Base-by-base conservation (phyloP, 108 stramenopile genomes). In the Nitzschia sp. region DNA sequence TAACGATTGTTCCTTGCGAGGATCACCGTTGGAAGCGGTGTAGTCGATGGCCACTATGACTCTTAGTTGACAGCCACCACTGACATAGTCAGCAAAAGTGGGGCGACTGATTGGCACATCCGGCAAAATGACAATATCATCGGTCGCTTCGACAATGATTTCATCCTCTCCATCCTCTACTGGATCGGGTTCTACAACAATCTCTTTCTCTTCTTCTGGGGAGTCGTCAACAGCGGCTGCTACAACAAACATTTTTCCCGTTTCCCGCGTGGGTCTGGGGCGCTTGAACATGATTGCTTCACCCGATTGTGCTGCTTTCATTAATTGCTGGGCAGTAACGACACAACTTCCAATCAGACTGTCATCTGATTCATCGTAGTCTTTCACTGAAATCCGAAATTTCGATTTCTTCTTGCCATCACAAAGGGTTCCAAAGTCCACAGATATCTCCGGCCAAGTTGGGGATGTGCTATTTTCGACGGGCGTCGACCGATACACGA, bases 1-100 rank as follows among this genome's bases (percentile, higher is more conserved):
- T 48, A 91, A 67, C 11, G 90, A 87, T 0, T 84, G 83, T 44
- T 86, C 82, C 51, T 77, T 67, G 12, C 83, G 73, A 26, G 91
- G 91, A 58, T 88, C 86, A 6, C 92, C 87, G 73, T 96, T 96
- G 43, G 83, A 86, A 37, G 87, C 93, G 5, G 95, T 96, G 70
- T 88, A 96, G 63, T 96, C 95, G 51, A 96, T 85, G 0, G 91
- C 95, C 0, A 96, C 92, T 54, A 65, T 34, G 10, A 83, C 76
- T 50, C 75, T 72, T 14, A 83, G 38, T 53, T 84, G 69, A 29
- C 79, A 80, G 3, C 83, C 83, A 14, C 83, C 83, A 52, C 42
- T 22, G 19, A 84, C 52, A 44, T 84, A 84, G 53, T 80, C 79
- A 7, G 72, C 65, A 67, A 84, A 84, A 26, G 24, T 69, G 14